Base-by-base conservation (phyloP, 179 eudicot genomes). In the Silene coronaria region DNA sequence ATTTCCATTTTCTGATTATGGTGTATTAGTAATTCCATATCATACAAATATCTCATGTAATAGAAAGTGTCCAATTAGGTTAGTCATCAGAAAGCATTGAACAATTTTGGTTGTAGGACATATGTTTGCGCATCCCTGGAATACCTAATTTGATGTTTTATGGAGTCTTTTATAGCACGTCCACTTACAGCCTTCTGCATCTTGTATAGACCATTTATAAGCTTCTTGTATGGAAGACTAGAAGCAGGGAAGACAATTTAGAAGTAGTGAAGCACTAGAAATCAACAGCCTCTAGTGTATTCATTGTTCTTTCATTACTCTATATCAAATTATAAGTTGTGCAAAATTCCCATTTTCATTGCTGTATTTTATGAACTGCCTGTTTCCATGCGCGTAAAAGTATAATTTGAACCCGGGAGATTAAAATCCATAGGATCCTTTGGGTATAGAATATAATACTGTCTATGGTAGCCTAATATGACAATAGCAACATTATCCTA, bases 1-100 rank as follows among this genome's bases (percentile, higher is more conserved):
- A 64, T 60, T 62, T 62, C 23, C 62, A 63, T 64, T 64, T 64
- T 28, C 61, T 62, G 77, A 5, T 36, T 46, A 30, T 36, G 2
- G 10, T 65, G n/a, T 61, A 26, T 62, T 55, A 30, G 24, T 60
- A 23, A 34, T 14, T 21, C 26, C 12, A 36, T 19, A 67, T n/a
- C 48, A 34, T n/a, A 67, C 46, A 36, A 67, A 17, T 67, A 34
- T 67, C 48, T n/a, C n/a, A 26, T 61, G 24, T 61, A 22, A 21
- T 6, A 7, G 45, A 14, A 13, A 63, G 9, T 51, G 6, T 4
- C 24, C 10, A 2, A 1, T 4, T 66, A 8, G 5, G 24, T 32
- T 67, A n/a, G 58, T 22, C 4, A 22, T 27, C 1, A 45, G n/a
- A 45, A 19, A 24, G 32, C 7, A 21, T 22, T 6, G 51, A 19